Percentiles rank a stretch among this genome's conserved stretches.
Conservation (phyloP, 139 green algal species). For the Chlorella sp. region DNA sequence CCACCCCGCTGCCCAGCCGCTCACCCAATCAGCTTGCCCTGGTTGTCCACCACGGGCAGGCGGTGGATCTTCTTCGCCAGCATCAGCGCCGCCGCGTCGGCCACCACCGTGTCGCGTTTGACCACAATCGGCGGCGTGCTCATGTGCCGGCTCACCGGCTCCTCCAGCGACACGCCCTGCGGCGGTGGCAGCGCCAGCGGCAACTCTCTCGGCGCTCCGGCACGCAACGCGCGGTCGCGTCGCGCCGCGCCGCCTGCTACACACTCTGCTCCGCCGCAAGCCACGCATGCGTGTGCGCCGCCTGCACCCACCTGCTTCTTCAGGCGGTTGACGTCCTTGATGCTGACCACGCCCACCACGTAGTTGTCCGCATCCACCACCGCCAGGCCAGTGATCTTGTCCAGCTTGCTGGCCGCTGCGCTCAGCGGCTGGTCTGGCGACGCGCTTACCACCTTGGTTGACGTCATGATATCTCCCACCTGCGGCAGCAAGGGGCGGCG, state of each 20-base stretch:
- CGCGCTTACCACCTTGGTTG: slow-evolving; percentile 17
- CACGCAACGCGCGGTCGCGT: no score
- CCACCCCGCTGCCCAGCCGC: no score
- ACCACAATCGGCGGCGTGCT: slow-evolving; percentile 62
- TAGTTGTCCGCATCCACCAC: slow-evolving; percentile 56
- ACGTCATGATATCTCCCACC: slow-evolving; percentile 40
- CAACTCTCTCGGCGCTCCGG: neutral
- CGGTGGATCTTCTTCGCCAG: slow-evolving; percentile 68
- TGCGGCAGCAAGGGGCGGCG: neutral
- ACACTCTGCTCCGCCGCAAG: no score
- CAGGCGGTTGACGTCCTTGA: slow-evolving; percentile 67
- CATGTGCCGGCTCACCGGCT: slow-evolving; percentile 65
- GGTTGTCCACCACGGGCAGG: slow-evolving; percentile 67
- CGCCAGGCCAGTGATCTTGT: slow-evolving; percentile 63
- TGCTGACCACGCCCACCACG: slow-evolving; percentile 70
- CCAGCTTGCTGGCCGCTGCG: slow-evolving; percentile 35
- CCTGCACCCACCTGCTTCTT: slow-evolving; percentile 30
- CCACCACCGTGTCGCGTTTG: slow-evolving; percentile 28
- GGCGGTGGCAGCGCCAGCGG: neutral
- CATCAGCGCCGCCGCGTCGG: slow-evolving; percentile 67
- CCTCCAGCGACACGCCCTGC: slow-evolving; percentile 39
- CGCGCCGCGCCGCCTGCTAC: no score
- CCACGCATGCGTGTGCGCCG: no score
- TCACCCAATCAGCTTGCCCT: slow-evolving; percentile 42
- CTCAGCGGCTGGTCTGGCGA: slow-evolving; percentile 37